Evolutionary conservation across 2,329 filamentous ascomycete genomes (phyloP).

Genomic region (Pseudogymnoascus sp.): DNA sequence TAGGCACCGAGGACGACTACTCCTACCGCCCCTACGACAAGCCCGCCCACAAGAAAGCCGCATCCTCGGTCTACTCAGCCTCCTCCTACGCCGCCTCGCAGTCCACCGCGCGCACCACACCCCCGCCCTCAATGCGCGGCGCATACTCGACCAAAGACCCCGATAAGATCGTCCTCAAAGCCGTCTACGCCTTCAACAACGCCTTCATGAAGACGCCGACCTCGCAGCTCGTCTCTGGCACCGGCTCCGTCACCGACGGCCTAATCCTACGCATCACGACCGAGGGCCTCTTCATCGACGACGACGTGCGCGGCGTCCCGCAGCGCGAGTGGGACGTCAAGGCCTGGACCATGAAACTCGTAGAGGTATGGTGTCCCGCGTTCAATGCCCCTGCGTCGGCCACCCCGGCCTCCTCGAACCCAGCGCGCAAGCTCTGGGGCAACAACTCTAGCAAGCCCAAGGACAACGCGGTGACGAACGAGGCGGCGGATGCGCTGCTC

Average conservation of each 20-base stretch:
- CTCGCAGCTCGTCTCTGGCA: conserved; percentile 80
- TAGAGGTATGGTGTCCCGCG: conserved; percentile 79
- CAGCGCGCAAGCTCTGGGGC: conserved; percentile 33
- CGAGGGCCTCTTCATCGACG: conserved; percentile 93
- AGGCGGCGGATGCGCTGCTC: conserved; percentile 60
- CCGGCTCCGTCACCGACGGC: conserved; percentile 81
- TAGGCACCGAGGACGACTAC: conserved; percentile 58
- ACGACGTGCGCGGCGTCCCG: conserved; percentile 83
- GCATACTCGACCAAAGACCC: conserved; percentile 84
- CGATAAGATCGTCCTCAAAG: conserved; percentile 91
- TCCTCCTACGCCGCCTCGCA: conserved; percentile 80
- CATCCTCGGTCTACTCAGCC: conserved; percentile 68
- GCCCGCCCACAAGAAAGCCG: conserved; percentile 53
- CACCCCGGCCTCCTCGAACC: conserved; percentile 33
- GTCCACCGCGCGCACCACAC: conserved; percentile 74
- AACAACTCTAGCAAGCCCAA: conserved; percentile 32
- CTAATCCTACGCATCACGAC: conserved; percentile 86
- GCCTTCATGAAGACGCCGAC: conserved; percentile 79
- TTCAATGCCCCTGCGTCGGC: conserved; percentile 40
- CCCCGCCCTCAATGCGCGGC: conserved; percentile 68
- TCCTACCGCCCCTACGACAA: conserved; percentile 74
- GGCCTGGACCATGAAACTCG: conserved; percentile 88
- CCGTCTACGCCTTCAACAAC: conserved; percentile 88
- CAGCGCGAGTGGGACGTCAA: conserved; percentile 98
- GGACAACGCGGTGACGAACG: conserved; percentile 35